phyloP scores from a whole-genome alignment of 148 eudicot genomes.

The Persicaria tinctoria region DNA sequence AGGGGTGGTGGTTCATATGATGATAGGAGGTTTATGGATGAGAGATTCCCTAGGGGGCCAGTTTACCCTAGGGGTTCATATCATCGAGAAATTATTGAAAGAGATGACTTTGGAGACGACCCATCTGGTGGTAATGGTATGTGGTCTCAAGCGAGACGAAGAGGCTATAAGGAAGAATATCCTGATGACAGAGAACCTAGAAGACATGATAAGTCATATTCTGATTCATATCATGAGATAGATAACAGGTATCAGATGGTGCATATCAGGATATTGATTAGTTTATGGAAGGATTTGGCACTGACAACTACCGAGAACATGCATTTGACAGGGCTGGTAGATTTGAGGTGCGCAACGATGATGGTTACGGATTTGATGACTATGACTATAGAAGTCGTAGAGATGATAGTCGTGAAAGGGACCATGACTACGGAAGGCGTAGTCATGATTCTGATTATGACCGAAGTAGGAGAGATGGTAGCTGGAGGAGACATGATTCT shows the following conservation, averaged over 20 bases:
- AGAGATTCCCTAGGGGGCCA: slow-evolving; percentile 65
- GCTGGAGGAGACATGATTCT: slow-evolving; percentile 78
- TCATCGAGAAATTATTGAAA: slow-evolving; percentile 62
- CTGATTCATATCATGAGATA: slow-evolving; percentile 54
- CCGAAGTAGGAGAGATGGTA: slow-evolving; percentile 70
- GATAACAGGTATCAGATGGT: slow-evolving; percentile 39
- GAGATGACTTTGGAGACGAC: slow-evolving; percentile 62
- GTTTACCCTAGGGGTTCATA: slow-evolving; percentile 54
- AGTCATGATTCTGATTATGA: slow-evolving; percentile 94
- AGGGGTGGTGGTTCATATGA: slow-evolving; percentile 78
- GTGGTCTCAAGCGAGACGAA: slow-evolving; percentile 76
- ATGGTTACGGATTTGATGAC: slow-evolving; percentile 67
- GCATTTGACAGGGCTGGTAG: slow-evolving; percentile 58
- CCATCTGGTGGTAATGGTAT: slow-evolving; percentile 55
- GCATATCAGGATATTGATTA: slow-evolving; percentile 29
- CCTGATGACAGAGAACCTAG: slow-evolving; percentile 69
- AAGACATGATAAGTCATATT: slow-evolving; percentile 62
- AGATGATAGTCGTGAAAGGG: slow-evolving; percentile 82
- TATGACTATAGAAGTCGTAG: slow-evolving; percentile 70
- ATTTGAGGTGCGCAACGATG: slow-evolving; percentile 59
- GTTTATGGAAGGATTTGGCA: slow-evolving; percentile 23
- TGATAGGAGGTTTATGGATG: slow-evolving; percentile 86
- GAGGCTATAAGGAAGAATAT: slow-evolving; percentile 83
- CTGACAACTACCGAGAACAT: slow-evolving; percentile 30
- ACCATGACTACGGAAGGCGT: slow-evolving; percentile 63